These are phyloP conservation scores for Ramaria rubella DNA, from an alignment of 768 basidiomycete species.

Conservation along the genomic window DNA sequence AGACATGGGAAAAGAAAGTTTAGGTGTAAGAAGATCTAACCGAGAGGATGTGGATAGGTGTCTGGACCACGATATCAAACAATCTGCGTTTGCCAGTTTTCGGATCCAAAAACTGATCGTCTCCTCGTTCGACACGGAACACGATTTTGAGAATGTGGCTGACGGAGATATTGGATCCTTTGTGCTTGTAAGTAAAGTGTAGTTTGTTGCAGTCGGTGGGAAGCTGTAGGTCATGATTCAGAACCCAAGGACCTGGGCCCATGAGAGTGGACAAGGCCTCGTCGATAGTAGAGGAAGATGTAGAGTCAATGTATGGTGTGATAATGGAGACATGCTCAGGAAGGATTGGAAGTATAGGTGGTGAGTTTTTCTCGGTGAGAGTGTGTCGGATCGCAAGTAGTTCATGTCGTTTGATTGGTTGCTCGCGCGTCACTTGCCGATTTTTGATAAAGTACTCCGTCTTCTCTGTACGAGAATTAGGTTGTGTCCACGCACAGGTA, in stretches of 20 bases:
- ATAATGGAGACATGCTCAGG: conserved; percentile 43
- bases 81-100: conserved; percentile 70
- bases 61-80: conserved; percentile 83
- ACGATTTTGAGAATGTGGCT: conserved; percentile 75
- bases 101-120: conserved; percentile 53
- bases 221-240: conserved; percentile 62
- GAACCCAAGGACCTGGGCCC: conserved; percentile 85
- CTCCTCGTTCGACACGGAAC: conserved; percentile 77
- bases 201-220: conserved; percentile 58
- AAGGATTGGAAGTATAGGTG: conserved; percentile 71
- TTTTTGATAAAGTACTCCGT: conserved; percentile 75
- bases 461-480: conserved; percentile 38
- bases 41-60: conserved; percentile 81
- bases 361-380: conserved; percentile 40
- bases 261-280: conserved; percentile 42
- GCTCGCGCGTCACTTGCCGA: conserved; percentile 61
- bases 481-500: neutral
- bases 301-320: conserved; percentile 16
- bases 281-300: conserved; percentile 21
- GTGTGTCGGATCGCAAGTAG: conserved; percentile 57
- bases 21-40: conserved; percentile 41
- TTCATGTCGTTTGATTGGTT: conserved; percentile 53
- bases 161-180: conserved; percentile 65
- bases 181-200: conserved; percentile 76
- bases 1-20: neutral